Conservation (phyloP, 192 early-diverging fungal species). For the Coemansia umbellata region DNA sequence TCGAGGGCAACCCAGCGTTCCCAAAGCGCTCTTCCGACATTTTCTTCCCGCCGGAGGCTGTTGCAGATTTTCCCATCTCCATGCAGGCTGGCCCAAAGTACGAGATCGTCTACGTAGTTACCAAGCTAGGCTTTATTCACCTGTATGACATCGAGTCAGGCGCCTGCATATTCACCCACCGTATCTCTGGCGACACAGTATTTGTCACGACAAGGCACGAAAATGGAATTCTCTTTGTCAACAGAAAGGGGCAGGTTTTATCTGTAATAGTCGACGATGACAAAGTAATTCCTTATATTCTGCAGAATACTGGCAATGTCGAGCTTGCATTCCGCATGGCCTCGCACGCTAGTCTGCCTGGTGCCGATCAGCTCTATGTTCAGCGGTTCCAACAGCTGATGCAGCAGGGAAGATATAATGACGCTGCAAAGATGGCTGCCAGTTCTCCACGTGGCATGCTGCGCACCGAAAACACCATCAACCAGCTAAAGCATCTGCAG, state of each 20-base stretch:
- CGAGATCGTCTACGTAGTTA: constrained; percentile 91
- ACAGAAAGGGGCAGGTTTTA: constrained; percentile 93
- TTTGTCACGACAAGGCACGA: constrained; percentile 94
- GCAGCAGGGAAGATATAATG: constrained; percentile 67
- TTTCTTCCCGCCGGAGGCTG: constrained; percentile 95
- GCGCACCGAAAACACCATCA: constrained; percentile 90
- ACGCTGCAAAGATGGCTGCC: constrained; percentile 95
- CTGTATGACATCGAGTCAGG: constrained; percentile 95
- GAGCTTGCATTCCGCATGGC: constrained; percentile 90
- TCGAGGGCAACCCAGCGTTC: constrained; percentile 85
- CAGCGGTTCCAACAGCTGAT: constrained; percentile 90
- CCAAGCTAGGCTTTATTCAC: constrained; percentile 98
- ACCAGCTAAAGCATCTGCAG: constrained; percentile 84
- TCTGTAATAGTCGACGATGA: constrained; percentile 92
- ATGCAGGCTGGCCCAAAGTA: constrained; percentile 96
- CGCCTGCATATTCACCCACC: constrained; percentile 94
- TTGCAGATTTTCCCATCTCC: constrained; percentile 91
- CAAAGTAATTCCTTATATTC: constrained; percentile 87
- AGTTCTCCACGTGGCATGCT: constrained; percentile 93
- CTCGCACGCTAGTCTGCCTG: constrained; percentile 82
- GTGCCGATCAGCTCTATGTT: constrained; percentile 88
- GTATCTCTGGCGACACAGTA: constrained; percentile 96
- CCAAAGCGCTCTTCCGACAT: constrained; percentile 89
- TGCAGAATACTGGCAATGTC: constrained; percentile 73
- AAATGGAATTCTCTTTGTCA: constrained; percentile 90